Base-by-base conservation (phyloP, 2,329 filamentous ascomycete genomes). In the Penicillium sp. region DNA sequence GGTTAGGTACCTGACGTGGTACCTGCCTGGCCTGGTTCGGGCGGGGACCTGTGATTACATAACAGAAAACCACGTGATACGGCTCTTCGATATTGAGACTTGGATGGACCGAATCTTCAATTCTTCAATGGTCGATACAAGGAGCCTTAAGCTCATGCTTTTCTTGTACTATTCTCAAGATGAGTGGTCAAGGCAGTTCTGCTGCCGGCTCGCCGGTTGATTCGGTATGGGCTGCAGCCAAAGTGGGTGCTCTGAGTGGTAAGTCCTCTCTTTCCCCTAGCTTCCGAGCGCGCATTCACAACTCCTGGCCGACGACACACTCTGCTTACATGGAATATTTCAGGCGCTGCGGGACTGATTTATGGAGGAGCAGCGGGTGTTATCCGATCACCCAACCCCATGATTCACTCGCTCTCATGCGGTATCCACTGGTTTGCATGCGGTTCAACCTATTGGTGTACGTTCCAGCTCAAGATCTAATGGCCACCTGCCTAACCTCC, bases 371-470 rank as follows among this genome's bases (percentile, higher is more conserved):
- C 88, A 52, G 83, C 84, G 38, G 92, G 91, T 31, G 88, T 96
- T 49, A 75, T 93, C 50, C 84, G 87, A 59, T 88, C 89, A 17
- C 82, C 81, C 22, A 85, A 90, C 4, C 82, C 85, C 4, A 73
- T 86, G 2, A 76, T 94, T 6, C 94, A 92, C 76, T 88, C 91
- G 0, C 67, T 89, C 12, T 83, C 88, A 39, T 88, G 89, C 22
- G 90, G 91, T 17, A 80, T 91, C 42, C 92, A 96, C 77, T 96
- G 91, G 86, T 91, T 91, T 75, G 83, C 86, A 43, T 83, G 96
- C 41, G 91, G 91, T 38, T 86, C 84, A 49, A 90, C 86, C 15
- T 97, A 88, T 73, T 94, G 88, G 83, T 88, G 89, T 88, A 80
- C 70, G 85, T 76, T 43, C 15, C n/a, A 48, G n/a, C 43, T 31